These are phyloP conservation scores for Baffinella frigidus DNA, from an alignment of 208 protist genomes.

Conservation along the genomic window DNA sequence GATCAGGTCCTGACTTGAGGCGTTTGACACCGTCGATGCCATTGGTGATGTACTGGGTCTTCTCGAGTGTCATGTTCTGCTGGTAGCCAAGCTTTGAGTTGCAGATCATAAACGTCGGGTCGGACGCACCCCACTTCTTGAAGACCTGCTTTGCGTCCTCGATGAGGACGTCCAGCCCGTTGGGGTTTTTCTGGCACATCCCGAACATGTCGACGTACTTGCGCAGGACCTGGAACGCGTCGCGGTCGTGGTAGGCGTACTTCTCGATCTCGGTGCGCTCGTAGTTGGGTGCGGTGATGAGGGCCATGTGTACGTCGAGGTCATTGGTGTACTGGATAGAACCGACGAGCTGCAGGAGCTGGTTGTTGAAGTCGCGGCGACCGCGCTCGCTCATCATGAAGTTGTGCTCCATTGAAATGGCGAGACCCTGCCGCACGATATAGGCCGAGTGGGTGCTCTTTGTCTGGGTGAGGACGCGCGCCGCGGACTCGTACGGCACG, in stretches of 20 bases:
- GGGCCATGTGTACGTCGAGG: conserved; percentile 12
- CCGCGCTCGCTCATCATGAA: not conserved
- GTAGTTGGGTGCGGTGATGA: not conserved
- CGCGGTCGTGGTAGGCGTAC: not conserved
- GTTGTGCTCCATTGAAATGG: conserved; percentile 39
- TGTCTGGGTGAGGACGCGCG: not conserved
- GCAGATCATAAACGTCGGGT: not conserved
- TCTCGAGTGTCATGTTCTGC: not conserved
- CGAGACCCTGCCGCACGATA: conserved; percentile 15
- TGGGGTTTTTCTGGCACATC: not conserved
- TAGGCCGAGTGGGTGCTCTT: not conserved
- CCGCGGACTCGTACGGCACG: conserved; percentile 50
- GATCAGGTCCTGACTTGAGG: not conserved
- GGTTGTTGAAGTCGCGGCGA: not conserved
- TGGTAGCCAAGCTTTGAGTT: not conserved
- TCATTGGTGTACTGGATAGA: conserved; percentile 26
- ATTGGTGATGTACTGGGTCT: conserved; percentile 10
- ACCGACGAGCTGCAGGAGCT: not conserved
- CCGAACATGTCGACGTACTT: conserved; percentile 27
- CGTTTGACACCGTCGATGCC: not conserved
- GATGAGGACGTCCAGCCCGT: conserved; percentile 28
- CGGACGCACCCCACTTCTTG: not conserved
- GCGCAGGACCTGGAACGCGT: not conserved
- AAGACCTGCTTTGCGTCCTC: conserved; percentile 27
- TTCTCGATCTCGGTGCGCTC: not conserved